Base-by-base conservation (phyloP, 208 protist species). In the Blastocrithidia nonstop region DNA sequence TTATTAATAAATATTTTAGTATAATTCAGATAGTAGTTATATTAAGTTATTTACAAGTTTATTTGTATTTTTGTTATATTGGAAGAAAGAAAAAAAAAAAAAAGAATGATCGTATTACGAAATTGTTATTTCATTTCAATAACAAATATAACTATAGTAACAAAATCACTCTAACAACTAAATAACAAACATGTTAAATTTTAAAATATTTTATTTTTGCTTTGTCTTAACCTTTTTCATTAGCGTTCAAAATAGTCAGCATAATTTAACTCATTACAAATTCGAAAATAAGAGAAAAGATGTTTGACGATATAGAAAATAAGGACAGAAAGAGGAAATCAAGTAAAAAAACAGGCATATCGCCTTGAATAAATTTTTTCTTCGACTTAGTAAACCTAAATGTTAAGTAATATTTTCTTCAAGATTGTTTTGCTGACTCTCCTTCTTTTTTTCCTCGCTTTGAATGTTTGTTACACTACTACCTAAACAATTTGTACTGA, bases 341-440 rank as follows among this genome's bases (percentile, higher is more conserved):
- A n/a, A n/a, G n/a, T n/a, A n/a, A 28, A 28, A 54, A 45, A 27
- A 43, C 4, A 53, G 36, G 23, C 26, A 43, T 26, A n/a, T 21
- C 6, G 3, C n/a, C 13, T 25, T 41, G 17, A 45, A 17, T n/a
- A n/a, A n/a, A n/a, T n/a, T n/a, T n/a, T n/a, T n/a, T n/a, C n/a
- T n/a, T n/a, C n/a, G n/a, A n/a, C n/a, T n/a, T n/a, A n/a, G n/a
- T n/a, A n/a, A n/a, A n/a, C n/a, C n/a, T n/a, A n/a, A n/a, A n/a
- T n/a, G n/a, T n/a, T 38, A 43, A 35, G 25, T 35, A 25, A 45
- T 17, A 24, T 24, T 45, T 17, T 24, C 11, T 15, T 44, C 17
- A 39, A 39, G 2, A 17, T 39, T 24, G 19, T 39, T 24, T 39
- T 7, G 22, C 35, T 39, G 22, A 6, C 22, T 39, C 6, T 39